Conservation (phyloP, 352 stramenopile species). For the Pythium biforme region DNA sequence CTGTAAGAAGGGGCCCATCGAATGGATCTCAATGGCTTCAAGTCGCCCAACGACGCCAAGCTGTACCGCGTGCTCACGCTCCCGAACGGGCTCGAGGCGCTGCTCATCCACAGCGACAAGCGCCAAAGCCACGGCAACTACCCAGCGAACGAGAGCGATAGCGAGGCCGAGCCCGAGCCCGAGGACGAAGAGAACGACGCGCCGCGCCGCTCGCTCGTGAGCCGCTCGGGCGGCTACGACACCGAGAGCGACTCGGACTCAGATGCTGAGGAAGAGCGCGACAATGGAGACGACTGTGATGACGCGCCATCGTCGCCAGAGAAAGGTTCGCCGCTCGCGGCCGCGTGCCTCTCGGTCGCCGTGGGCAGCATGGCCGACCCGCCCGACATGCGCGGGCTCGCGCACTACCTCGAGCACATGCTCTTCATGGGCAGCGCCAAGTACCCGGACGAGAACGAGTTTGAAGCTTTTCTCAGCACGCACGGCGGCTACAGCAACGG, state of each 20-base stretch:
- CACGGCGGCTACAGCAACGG: conserved; percentile 84
- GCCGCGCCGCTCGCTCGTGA: conserved; percentile 18
- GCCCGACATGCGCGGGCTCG: conserved; percentile 51
- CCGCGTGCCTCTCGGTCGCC: conserved; percentile 38
- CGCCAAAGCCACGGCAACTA: background rate
- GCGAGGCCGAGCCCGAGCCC: conserved; percentile 26
- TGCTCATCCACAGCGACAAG: conserved; percentile 32
- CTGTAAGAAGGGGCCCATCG: no score
- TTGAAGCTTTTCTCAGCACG: conserved; percentile 69
- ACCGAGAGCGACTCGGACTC: conserved; percentile 29
- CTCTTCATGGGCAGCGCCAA: conserved; percentile 92
- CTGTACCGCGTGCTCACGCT: conserved; percentile 52
- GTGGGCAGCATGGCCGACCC: conserved; percentile 44
- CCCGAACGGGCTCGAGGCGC: conserved; percentile 45
- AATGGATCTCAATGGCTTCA: conserved; percentile 33
- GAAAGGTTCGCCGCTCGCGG: conserved; percentile 22
- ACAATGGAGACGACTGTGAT: conserved; percentile 2
- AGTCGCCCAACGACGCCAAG: conserved; percentile 46
- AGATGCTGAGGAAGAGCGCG: conserved; percentile 11
- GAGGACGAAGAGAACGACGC: conserved; percentile 18
- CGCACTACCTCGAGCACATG: conserved; percentile 96
- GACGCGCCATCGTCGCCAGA: background rate
- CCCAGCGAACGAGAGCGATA: background rate
- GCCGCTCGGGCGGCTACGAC: conserved; percentile 26
- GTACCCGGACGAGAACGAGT: conserved; percentile 88